Evolutionary conservation across 2,329 filamentous ascomycete genomes (phyloP).

Genomic region (Penicillium hesseltinei): DNA sequence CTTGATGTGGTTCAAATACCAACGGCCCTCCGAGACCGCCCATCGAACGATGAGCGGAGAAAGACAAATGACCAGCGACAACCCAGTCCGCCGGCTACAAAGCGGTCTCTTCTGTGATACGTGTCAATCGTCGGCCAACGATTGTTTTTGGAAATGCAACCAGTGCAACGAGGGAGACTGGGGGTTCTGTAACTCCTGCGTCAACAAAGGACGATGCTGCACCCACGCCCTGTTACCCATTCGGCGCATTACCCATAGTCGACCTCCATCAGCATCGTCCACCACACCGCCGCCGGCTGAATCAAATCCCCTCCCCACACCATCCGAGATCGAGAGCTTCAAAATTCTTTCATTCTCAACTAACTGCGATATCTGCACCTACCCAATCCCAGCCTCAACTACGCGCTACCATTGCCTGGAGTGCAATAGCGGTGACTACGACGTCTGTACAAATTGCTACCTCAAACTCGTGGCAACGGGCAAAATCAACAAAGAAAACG

Average conservation of each 20-base stretch:
- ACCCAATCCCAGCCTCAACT: constrained; percentile 66
- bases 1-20: constrained; percentile 42
- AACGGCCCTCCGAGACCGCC: constrained; percentile 28
- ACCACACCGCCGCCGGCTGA: constrained; percentile 8
- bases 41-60: constrained; percentile 39
- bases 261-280: constrained; percentile 11
- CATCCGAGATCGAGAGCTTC: constrained; percentile 53
- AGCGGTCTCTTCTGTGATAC: constrained; percentile 80
- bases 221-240: constrained; percentile 78
- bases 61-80: constrained; percentile 59
- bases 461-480: constrained; percentile 60
- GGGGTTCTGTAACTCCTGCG: constrained; percentile 88
- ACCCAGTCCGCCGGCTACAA: constrained; percentile 67
- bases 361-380: constrained; percentile 74
- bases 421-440: constrained; percentile 80
- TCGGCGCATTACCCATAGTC: constrained; percentile 52
- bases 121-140: constrained; percentile 71
- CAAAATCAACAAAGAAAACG: constrained; percentile 71
- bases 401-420: constrained; percentile 76
- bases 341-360: constrained; percentile 70
- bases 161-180: constrained; percentile 88
- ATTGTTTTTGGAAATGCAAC: constrained; percentile 87
- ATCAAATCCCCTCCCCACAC: constrained; percentile 26
- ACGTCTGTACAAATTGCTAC: constrained; percentile 81
- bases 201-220: constrained; percentile 78